phyloP scores from a whole-genome alignment of 2,329 filamentous ascomycete species.

The Paramyrothecium sp. region DNA sequence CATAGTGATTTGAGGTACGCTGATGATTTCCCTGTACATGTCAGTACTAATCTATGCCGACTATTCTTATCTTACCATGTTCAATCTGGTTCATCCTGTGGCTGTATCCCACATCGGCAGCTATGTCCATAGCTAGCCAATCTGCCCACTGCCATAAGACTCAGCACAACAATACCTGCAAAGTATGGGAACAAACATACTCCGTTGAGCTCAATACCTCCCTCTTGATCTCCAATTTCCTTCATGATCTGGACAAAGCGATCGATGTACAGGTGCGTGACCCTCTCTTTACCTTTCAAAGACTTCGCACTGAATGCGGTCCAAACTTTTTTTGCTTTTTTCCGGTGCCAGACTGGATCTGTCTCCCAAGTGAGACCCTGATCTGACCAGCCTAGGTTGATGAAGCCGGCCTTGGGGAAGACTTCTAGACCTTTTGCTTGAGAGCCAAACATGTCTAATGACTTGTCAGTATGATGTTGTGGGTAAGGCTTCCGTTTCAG shows the following conservation, averaged over 20 bases:
- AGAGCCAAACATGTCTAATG: background rate
- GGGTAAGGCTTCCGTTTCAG: background rate
- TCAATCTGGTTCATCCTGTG: constrained; percentile 1
- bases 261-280: background rate
- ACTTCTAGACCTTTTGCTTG: background rate
- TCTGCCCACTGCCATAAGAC: background rate
- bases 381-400: background rate
- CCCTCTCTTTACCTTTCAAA: background rate
- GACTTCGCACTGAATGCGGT: constrained; percentile 1
- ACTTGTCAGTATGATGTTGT: background rate
- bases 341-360: background rate
- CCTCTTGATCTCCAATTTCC: background rate
- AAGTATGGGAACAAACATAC: background rate
- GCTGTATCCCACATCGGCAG: background rate
- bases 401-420: constrained; percentile 1
- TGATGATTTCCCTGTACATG: background rate
- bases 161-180: background rate
- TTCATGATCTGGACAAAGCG: background rate
- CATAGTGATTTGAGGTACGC: background rate
- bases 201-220: background rate
- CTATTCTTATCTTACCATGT: background rate
- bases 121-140: constrained; percentile 1
- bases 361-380: constrained; percentile 1
- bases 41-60: no score
- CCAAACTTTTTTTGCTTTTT: background rate